A percentile compares a stretch with the other conserved stretches of the same genome.
Conservation (phyloP, 208 protist genomes). For the Trypanosoma lewisi region DNA sequence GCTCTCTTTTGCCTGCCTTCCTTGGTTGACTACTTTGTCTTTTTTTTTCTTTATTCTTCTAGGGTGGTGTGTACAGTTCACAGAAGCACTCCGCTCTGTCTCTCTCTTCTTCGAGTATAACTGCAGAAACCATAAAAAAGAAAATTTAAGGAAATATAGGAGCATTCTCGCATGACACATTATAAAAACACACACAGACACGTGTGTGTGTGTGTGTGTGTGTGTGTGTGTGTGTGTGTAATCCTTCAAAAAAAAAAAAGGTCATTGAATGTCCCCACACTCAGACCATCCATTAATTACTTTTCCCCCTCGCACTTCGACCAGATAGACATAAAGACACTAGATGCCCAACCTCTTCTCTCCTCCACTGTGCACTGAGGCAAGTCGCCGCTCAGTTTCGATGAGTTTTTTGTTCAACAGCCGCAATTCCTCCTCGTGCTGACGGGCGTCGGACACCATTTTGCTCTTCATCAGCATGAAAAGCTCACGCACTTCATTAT, state of each 20-base stretch:
- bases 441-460: conserved; percentile 37
- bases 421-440: conserved; percentile 52
- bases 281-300: too few relatives aligned
- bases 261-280: too few relatives aligned
- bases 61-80: not conserved
- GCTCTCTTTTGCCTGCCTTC: not conserved
- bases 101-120: not conserved
- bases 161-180: too few relatives aligned
- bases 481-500: conserved; percentile 47
- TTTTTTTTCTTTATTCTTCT: not conserved
- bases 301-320: too few relatives aligned
- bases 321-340: conserved; percentile 3
- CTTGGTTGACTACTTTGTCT: not conserved
- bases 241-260: too few relatives aligned
- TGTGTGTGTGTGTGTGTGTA: too few relatives aligned
- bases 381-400: conserved; percentile 33
- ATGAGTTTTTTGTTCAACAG: conserved; percentile 56
- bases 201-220: too few relatives aligned
- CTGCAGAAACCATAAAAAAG: too few relatives aligned
- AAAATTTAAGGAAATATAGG: too few relatives aligned
- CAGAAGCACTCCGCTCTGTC: not conserved
- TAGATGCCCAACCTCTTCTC: not conserved
- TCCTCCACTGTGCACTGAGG: not conserved
- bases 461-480: conserved; percentile 48
- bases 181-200: too few relatives aligned